phyloP scores from a whole-genome alignment of 805 yeast genomes.

The Metschnikowia koreensis region DNA sequence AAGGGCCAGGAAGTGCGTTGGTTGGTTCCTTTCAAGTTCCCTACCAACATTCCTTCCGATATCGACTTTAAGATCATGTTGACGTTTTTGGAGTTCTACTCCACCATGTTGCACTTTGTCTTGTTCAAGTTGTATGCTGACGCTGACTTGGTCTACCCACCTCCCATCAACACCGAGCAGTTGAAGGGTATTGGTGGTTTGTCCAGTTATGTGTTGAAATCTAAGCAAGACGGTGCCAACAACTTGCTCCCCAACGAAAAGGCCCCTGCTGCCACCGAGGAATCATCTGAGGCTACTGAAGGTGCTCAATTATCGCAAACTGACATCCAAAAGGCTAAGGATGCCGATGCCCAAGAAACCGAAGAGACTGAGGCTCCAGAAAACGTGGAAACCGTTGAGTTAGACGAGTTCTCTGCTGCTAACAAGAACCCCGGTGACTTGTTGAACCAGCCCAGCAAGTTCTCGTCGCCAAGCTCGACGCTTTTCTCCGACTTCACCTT shows the following conservation, averaged over 20 bases:
- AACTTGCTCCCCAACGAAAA: slow-evolving; percentile 38
- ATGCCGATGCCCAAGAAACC: slow-evolving; percentile 42
- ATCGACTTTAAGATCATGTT: slow-evolving; percentile 96
- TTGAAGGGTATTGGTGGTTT: slow-evolving; percentile 89
- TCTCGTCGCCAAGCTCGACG: slow-evolving; percentile 56
- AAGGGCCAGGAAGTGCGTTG: slow-evolving; percentile 92
- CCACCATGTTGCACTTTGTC: slow-evolving; percentile 86
- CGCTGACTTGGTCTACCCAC: slow-evolving; percentile 85
- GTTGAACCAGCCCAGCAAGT: slow-evolving; percentile 62
- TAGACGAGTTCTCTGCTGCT: slow-evolving; percentile 71
- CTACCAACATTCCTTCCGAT: slow-evolving; percentile 91
- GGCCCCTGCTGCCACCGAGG: slow-evolving; percentile 7
- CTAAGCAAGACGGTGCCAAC: slow-evolving; percentile 33
- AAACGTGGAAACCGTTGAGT: slow-evolving; percentile 24
- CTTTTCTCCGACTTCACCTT: slow-evolving; percentile 76
- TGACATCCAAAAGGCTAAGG: slow-evolving; percentile 51
- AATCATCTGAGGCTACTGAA: slow-evolving; percentile 19
- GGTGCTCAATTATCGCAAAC: slow-evolving; percentile 39
- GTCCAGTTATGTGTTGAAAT: slow-evolving; percentile 74
- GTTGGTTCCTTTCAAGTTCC: slow-evolving; percentile 96
- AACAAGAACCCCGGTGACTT: slow-evolving; percentile 66
- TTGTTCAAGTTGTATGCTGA: slow-evolving; percentile 84
- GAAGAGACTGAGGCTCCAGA: slow-evolving; percentile 29
- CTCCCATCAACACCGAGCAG: slow-evolving; percentile 69
- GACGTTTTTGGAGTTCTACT: slow-evolving; percentile 93